Evolutionary conservation across 2,329 filamentous ascomycete species (phyloP).

Genomic region (Aotearoamyces nothofagi): DNA sequence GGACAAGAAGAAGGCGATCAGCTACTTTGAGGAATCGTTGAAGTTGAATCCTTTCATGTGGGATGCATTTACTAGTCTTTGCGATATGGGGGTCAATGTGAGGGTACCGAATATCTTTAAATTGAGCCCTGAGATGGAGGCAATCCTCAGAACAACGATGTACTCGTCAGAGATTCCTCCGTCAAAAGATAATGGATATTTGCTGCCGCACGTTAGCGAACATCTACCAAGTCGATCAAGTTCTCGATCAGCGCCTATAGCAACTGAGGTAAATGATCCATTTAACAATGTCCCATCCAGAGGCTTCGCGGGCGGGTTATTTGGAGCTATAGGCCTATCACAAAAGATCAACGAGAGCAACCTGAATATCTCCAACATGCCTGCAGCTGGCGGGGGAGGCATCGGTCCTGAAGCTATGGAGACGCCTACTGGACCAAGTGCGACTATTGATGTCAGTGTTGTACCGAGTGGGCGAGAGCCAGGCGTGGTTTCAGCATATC

Average conservation of each 20-base stretch:
- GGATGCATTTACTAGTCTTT: slow-evolving; percentile 86
- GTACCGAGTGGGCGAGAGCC: slow-evolving; percentile 15
- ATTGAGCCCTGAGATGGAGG: slow-evolving; percentile 47
- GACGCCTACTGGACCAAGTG: slow-evolving; percentile 40
- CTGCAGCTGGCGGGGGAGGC: slow-evolving; percentile 15
- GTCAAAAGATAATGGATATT: neutral
- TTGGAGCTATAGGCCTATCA: slow-evolving; percentile 15
- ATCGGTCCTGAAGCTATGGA: slow-evolving; percentile 41
- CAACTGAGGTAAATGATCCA: slow-evolving; percentile 17
- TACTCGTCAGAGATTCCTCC: slow-evolving; percentile 1
- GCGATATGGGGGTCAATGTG: slow-evolving; percentile 72
- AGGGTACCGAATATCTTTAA: slow-evolving; percentile 80
- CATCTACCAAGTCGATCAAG: slow-evolving; percentile 13
- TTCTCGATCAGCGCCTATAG: slow-evolving; percentile 10
- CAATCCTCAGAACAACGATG: slow-evolving; percentile 23
- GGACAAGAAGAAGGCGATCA: slow-evolving; percentile 66
- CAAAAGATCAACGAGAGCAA: slow-evolving; percentile 21
- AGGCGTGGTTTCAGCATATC: slow-evolving; percentile 13
- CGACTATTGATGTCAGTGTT: slow-evolving; percentile 20
- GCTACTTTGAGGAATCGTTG: slow-evolving; percentile 76
- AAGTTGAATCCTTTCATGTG: slow-evolving; percentile 93
- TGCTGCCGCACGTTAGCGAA: slow-evolving; percentile 7
- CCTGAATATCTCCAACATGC: slow-evolving; percentile 19
- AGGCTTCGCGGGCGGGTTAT: slow-evolving; percentile 16
- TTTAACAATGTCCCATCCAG: slow-evolving; percentile 18